phyloP scores from a whole-genome alignment of 2,329 filamentous ascomycete genomes.

The Myriosclerotinia curreyana region DNA sequence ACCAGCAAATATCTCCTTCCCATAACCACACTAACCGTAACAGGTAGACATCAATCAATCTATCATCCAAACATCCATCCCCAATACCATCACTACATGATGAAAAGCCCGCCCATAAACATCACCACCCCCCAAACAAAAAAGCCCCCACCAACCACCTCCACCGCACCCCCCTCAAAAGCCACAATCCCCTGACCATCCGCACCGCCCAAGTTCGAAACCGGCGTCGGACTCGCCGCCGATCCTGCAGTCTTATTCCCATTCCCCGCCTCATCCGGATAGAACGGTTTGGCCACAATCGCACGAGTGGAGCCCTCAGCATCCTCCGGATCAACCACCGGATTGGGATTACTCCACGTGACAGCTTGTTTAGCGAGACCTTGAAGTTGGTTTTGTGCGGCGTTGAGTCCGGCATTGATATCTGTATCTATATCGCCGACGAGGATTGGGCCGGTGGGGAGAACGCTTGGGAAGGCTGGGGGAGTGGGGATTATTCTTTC shows the following conservation, averaged over 20 bases:
- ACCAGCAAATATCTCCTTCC: neutral
- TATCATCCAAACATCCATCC: neutral
- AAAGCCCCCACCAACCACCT: neutral
- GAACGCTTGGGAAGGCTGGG: neutral
- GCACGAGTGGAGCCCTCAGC: fast-evolving
- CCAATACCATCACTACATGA: neutral
- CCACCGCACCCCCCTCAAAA: slow-evolving; percentile 2
- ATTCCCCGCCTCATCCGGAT: slow-evolving; percentile 8
- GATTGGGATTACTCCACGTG: neutral
- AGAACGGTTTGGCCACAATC: slow-evolving; percentile 4
- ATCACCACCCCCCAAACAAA: neutral
- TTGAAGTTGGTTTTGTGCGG: neutral
- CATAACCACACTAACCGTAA: neutral
- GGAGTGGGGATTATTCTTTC: neutral
- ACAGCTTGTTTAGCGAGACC: neutral
- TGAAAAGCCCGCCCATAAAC: neutral
- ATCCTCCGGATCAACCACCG: neutral
- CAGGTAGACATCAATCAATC: neutral
- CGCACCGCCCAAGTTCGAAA: neutral
- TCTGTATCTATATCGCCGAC: neutral
- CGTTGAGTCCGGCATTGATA: neutral
- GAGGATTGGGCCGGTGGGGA: neutral
- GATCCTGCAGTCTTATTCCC: slow-evolving; percentile 4
- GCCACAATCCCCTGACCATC: neutral
- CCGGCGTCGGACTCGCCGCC: neutral